These are phyloP conservation scores for Alectoria sarmentosa DNA, from an alignment of 495 filamentous ascomycete species.

Conservation along the genomic window DNA sequence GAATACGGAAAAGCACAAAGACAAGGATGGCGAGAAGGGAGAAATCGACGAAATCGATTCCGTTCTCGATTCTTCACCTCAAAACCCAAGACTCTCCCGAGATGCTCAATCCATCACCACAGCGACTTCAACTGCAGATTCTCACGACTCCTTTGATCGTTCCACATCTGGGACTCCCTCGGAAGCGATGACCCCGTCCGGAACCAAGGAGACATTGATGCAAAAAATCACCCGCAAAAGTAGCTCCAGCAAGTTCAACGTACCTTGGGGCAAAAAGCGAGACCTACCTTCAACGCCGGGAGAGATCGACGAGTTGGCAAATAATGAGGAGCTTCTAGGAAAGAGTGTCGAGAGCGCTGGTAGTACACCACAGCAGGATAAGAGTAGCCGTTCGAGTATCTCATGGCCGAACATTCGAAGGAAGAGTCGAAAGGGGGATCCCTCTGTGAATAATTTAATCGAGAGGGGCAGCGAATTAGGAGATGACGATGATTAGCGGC, in stretches of 20 bases:
- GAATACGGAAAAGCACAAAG: conserved; percentile 28
- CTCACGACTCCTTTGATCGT: conserved; percentile 66
- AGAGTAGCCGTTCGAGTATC: conserved; percentile 38
- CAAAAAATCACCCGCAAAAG: conserved; percentile 72
- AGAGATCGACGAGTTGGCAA: conserved; percentile 43
- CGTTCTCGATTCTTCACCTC: conserved; percentile 47
- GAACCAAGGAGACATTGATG: conserved; percentile 56
- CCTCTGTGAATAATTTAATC: conserved; percentile 41
- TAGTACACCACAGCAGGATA: conserved; percentile 40
- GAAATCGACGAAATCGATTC: conserved; percentile 34
- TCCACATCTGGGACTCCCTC: conserved; percentile 59
- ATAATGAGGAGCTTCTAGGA: conserved; percentile 40
- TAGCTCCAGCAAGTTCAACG: conserved; percentile 71
- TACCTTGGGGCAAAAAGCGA: conserved; percentile 59
- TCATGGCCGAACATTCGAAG: conserved; percentile 44
- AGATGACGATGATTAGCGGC: conserved; percentile 37
- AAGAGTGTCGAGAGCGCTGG: conserved; percentile 45
- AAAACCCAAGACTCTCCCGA: conserved; percentile 55
- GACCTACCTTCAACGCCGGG: conserved; percentile 43
- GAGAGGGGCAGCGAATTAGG: conserved; percentile 43
- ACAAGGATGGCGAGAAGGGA: conserved; percentile 24
- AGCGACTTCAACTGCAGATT: conserved; percentile 59
- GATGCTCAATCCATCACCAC: conserved; percentile 55
- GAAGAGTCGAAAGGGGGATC: conserved; percentile 39
- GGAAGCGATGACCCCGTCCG: conserved; percentile 46